Base-by-base conservation (phyloP, 306 rosid genomes). In the Glycine tomentella region DNA sequence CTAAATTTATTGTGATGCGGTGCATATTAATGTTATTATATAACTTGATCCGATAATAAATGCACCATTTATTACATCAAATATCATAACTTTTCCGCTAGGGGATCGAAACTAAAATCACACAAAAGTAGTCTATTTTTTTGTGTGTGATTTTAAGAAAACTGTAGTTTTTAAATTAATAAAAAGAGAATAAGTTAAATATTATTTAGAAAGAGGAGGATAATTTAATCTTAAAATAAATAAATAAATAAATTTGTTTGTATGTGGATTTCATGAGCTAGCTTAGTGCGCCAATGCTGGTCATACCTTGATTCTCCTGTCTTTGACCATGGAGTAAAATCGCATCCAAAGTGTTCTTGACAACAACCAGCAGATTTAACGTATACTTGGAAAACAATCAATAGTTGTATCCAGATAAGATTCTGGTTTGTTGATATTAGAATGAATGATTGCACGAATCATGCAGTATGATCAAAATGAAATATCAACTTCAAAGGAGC, bases 321-420 rank as follows among this genome's bases (percentile, higher is more conserved):
- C 63, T 69, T 48, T 71, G 64, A 69, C 69, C 9, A 25, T 68
- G 36, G 34, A 69, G 76, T 58, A 67, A 34, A 70, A 48, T 48
- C 44, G 62, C 62, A 45, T 71, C 83, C 83, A 59, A 34, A 59
- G 71, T 59, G 58, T 46, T 80, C 1, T 42, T 44, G 75, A 67
- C 55, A 66, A 31, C 61, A 46, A 63, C 81, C 0, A 50, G 20
- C 62, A 76, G 63, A 63, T 76, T 76, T 76, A 76, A 62, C 80
- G 62, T 48, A 64, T 76, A 63, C 63, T 48, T 59, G 9, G 4
- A 36, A 56, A 79, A 44, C 9, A 79, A 50, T 72, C 64, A 20
- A 80, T 11, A 34, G 66, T 62, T 72, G 76, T 70, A 59, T 80
- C 11, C 40, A 71, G 31, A 59, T 11, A 73, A 70, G 78, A 59